phyloP scores from a whole-genome alignment of 2,329 filamentous ascomycete genomes.

The Coniella vitis region DNA sequence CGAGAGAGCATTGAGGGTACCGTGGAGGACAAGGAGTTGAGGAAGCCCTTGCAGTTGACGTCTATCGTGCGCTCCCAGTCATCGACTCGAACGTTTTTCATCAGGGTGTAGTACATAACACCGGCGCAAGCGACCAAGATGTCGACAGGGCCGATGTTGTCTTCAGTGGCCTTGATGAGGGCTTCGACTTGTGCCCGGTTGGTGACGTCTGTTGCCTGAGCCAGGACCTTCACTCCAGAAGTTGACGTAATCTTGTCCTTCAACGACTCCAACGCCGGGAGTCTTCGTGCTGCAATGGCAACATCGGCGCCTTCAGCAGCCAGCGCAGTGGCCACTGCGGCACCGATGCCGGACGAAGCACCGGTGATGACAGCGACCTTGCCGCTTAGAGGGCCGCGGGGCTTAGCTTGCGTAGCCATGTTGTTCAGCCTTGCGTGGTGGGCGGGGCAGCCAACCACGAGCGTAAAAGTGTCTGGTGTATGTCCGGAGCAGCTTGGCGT shows the following conservation, averaged over 20 bases:
- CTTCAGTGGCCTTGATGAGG: constrained; percentile 51
- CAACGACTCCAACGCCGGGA: constrained; percentile 60
- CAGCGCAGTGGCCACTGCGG: constrained; percentile 63
- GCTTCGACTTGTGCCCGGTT: constrained; percentile 57
- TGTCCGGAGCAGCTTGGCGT: constrained; percentile 63
- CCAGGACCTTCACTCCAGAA: constrained; percentile 56
- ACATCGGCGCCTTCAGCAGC: constrained; percentile 66
- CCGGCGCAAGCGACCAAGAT: constrained; percentile 75
- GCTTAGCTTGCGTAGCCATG: constrained; percentile 23
- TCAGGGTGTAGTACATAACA: constrained; percentile 87
- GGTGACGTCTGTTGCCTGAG: constrained; percentile 67
- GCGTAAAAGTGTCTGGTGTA: constrained; percentile 78
- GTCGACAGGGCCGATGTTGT: constrained; percentile 64
- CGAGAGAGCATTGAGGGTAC: constrained; percentile 67
- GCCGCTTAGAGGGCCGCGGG: constrained; percentile 56
- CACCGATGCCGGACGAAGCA: constrained; percentile 73
- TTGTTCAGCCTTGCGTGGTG: constrained; percentile 44
- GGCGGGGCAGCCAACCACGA: constrained; percentile 64
- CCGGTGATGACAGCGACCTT: constrained; percentile 72
- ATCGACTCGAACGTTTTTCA: constrained; percentile 66
- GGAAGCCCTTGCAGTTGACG: constrained; percentile 78
- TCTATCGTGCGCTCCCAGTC: constrained; percentile 80
- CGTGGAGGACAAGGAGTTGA: constrained; percentile 63
- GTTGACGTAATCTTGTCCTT: constrained; percentile 37
- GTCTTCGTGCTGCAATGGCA: constrained; percentile 64